These are phyloP conservation scores for Elaphomyces granulatus DNA, from an alignment of 495 filamentous ascomycete species.

Conservation along the genomic window DNA sequence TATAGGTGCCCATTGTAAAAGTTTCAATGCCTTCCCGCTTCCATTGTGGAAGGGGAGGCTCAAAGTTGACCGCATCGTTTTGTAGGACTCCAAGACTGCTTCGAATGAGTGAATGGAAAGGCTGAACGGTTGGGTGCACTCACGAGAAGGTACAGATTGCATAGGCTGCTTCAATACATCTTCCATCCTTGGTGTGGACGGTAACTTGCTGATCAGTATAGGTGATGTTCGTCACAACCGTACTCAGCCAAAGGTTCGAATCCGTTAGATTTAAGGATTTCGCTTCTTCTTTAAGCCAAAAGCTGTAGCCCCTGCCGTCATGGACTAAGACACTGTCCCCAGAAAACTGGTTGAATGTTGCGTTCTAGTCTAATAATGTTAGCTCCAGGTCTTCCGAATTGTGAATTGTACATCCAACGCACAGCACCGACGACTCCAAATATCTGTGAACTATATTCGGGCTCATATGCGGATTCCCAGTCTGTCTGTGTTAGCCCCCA, in stretches of 20 bases:
- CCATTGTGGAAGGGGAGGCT: conserved; percentile 48
- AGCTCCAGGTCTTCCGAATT: no score
- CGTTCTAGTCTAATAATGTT: conserved; percentile 22
- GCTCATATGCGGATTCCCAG: conserved; percentile 39
- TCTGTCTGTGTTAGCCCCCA: conserved; percentile 24
- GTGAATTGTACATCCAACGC: no score
- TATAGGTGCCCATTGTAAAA: conserved; percentile 64
- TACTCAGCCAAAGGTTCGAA: conserved; percentile 43
- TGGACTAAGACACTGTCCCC: conserved; percentile 52
- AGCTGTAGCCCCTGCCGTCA: conserved; percentile 55
- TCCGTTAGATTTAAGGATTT: conserved; percentile 45
- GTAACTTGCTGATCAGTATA: conserved; percentile 42
- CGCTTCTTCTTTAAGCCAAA: conserved; percentile 46
- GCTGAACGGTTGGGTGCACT: not conserved
- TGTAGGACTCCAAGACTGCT: conserved; percentile 49
- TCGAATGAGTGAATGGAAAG: not conserved
- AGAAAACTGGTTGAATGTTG: conserved; percentile 35
- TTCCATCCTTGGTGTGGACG: conserved; percentile 39
- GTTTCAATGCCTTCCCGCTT: conserved; percentile 50
- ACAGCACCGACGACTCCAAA: conserved; percentile 28
- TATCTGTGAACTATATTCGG: conserved; percentile 33
- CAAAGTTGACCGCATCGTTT: conserved; percentile 44
- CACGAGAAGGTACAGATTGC: conserved; percentile 43
- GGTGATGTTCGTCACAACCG: conserved; percentile 42
- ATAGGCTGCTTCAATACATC: conserved; percentile 47